These are phyloP conservation scores for Dipteronia dyeriana DNA, from an alignment of 345 rosid species.

Conservation along the genomic window DNA sequence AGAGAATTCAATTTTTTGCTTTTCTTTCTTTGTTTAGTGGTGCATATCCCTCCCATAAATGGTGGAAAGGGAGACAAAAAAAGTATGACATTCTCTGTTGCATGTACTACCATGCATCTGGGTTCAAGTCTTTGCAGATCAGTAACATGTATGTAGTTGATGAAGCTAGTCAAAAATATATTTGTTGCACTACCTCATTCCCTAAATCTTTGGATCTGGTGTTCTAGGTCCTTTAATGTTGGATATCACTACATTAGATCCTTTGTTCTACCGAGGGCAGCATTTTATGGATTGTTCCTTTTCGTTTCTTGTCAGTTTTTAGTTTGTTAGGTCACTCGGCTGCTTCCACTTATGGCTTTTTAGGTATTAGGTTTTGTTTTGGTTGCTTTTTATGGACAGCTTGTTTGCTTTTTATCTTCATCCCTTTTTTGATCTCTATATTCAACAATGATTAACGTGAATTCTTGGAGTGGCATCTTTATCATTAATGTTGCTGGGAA, in stretches of 20 bases:
- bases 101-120: background rate
- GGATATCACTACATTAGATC: background rate
- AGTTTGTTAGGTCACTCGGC: background rate
- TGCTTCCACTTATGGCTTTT: background rate
- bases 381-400: background rate
- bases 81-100: background rate
- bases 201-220: background rate
- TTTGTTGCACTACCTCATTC: background rate
- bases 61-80: background rate
- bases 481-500: background rate
- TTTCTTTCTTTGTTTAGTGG: too few relatives aligned
- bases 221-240: background rate
- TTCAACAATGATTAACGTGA: background rate
- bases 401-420: background rate
- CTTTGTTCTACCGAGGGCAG: background rate
- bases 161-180: slow-evolving; percentile 9
- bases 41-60: too few relatives aligned
- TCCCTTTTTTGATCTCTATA: background rate
- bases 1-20: too few relatives aligned
- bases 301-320: background rate
- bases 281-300: background rate
- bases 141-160: background rate
- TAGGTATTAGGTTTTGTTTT: background rate
- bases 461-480: background rate
- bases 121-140: background rate